Evolutionary conservation across 108 stramenopile genomes (phyloP).

Genomic region (Fragilaria crotonensis): DNA sequence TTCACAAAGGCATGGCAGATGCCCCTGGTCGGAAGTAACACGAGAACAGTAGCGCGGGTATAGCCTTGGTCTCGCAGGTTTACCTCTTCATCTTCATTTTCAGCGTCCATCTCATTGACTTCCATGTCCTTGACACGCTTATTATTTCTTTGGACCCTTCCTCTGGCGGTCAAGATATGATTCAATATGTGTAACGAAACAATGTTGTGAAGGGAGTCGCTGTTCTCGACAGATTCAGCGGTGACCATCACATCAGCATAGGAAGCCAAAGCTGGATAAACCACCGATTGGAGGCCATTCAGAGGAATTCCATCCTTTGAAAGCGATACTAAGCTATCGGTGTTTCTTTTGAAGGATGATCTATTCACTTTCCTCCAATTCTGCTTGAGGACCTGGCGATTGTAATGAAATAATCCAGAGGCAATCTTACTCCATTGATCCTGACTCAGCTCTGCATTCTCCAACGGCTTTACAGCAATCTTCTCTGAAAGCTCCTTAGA

Average conservation of each 20-base stretch:
- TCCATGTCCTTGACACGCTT: constrained; percentile 36
- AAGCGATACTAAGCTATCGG: background rate
- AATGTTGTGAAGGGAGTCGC: constrained; percentile 39
- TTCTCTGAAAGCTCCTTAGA: background rate
- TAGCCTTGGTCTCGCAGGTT: constrained; percentile 83
- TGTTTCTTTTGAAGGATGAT: constrained; percentile 10
- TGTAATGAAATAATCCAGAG: background rate
- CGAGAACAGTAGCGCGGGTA: constrained; percentile 68
- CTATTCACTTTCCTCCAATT: constrained; percentile 28
- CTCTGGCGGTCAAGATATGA: constrained; percentile 63
- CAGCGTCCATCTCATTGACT: constrained; percentile 14
- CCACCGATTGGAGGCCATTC: constrained; percentile 2
- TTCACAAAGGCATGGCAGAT: constrained; percentile 66
- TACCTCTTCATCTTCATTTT: constrained; percentile 20
- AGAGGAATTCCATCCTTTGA: background rate
- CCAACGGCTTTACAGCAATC: background rate
- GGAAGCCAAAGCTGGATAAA: constrained; percentile 30
- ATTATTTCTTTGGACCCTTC: constrained; percentile 59
- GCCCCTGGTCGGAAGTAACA: constrained; percentile 75
- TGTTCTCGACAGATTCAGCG: constrained; percentile 30
- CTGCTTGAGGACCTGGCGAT: constrained; percentile 20
- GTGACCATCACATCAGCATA: constrained; percentile 53
- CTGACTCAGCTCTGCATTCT: too few relatives aligned
- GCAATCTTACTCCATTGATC: background rate
- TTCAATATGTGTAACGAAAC: constrained; percentile 63